Evolutionary conservation across 106 monocot genomes (phyloP), one percentile per base, ranked within the genome.

Genomic region (Dioscorea dumetorum): DNA sequence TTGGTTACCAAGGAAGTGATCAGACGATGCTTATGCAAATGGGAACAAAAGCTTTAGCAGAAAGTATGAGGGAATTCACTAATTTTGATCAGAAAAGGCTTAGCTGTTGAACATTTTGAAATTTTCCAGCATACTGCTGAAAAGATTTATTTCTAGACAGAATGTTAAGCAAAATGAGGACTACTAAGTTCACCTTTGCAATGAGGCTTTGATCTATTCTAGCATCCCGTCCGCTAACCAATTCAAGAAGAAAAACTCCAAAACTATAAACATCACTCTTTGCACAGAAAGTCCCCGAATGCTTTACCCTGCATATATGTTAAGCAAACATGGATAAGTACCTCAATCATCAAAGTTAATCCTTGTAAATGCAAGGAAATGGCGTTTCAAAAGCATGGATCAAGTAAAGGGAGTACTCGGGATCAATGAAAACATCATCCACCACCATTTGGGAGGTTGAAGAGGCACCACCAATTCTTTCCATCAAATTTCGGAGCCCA

Each of bases 241-340:
- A 74, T 80, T 95, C 95, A 64, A 95, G 60, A 71, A 95, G 86
- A 77, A 95, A 95, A 22, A 95, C 80, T 17, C 95, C 95, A 70
- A 91, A 95, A 68, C 91, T 88, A 73, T 88, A 95, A 67, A 95
- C 91, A 80, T 95, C 95, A 72, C 86, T 95, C 71, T 79, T 81
- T 35, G 76, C 76, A 20, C 78, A 84, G 60, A 86, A 91, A 33
- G 31, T 71, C 71, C 78, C 82, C 21, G 81, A 74, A 56, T 88
- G 86, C 59, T 75, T 79, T 32, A 76, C 77, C 73, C 95, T 95
- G 60, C 24, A 66, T 24, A 70, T 24, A 70, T 48, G 12, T 33
- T 50, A 70, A 77, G 35, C 21, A 34, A 54, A 67, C 14, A 9
- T 56, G 41, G 41, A 41, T 41, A 41, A 41, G 41, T 8, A 41